Base-by-base conservation (phyloP, 305 asterid genomes). In the Fraxinus platypoda region DNA sequence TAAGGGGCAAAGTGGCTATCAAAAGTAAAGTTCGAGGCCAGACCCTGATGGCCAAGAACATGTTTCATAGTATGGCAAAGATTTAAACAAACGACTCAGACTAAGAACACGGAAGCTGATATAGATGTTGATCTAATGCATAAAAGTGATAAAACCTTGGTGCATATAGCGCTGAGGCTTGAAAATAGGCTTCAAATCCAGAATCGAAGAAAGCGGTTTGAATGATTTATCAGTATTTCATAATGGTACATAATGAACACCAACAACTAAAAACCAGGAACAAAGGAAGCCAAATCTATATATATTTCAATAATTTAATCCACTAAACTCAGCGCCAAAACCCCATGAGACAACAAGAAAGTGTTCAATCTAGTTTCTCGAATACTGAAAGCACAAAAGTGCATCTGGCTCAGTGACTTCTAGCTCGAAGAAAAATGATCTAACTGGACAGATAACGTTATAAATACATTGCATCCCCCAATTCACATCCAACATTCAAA, bases 401-500 rank as follows among this genome's bases (percentile, higher is more conserved):
- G 74, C 37, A 66, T 66, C 74, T 8, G n/a, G n/a, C 74, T 25
- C 19, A 8, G 74, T 26, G 19, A 66, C 74, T 66, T 66, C 8
- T 66, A 68, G 21, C 21, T 68, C 23, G 3, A 30, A 26, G 37
- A 30, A 12, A 68, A 68, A 28, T 12, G 13, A 12, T 68, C 74
- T 2, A 66, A 11, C 74, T 1, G 5, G 28, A 66, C 74, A 3
- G 19, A 66, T 26, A 66, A 30, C 5, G 11, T 23, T 62, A 23
- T 62, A 23, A 8, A 68, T 68, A 68, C 19, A 28, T 68, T 13
- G 62, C 8, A 12, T 21, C 30, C 30, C 37, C 64, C 30, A 34
- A 66, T 77, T 54, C 71, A 23, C 25, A 38, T 43, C 59, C n/a
- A 70, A 4, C 66, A 25, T 81, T 88, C 87, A 92, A 68, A 88